Percentiles rank a stretch among this genome's conserved stretches.
phyloP scores from a whole-genome alignment of 2,329 filamentous ascomycete species.

The Diaporthe capsici region DNA sequence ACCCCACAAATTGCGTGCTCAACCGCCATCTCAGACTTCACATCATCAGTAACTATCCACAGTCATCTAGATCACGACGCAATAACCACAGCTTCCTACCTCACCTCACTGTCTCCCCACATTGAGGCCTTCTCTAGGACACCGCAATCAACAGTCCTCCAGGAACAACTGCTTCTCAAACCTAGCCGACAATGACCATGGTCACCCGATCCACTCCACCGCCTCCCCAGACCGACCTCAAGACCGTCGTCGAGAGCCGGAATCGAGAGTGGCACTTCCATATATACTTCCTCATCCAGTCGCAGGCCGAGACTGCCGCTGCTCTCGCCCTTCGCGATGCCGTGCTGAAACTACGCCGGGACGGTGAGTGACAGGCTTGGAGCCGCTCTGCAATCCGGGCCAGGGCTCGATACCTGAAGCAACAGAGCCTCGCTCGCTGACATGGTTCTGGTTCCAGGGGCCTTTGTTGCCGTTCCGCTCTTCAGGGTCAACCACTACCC shows the following conservation, averaged over 20 bases:
- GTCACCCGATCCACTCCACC: slow-evolving; percentile 42
- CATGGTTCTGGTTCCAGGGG: slow-evolving; percentile 43
- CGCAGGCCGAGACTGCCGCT: slow-evolving; percentile 49
- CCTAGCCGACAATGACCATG: slow-evolving; percentile 36
- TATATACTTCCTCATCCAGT: slow-evolving; percentile 53
- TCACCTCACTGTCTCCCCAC: too few species aligned
- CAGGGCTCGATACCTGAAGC: not conserved
- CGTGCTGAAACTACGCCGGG: slow-evolving; percentile 50
- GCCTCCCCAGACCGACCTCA: slow-evolving; percentile 47
- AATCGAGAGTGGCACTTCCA: slow-evolving; percentile 54
- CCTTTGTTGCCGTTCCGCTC: slow-evolving; percentile 52
- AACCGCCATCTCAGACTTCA: not conserved
- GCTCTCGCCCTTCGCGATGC: slow-evolving; percentile 52
- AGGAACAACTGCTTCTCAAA: too few species aligned
- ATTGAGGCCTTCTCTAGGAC: too few species aligned
- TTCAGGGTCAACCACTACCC: slow-evolving; percentile 51
- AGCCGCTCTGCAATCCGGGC: too few species aligned
- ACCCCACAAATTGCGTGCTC: slow-evolving; percentile 38
- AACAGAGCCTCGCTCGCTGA: not conserved
- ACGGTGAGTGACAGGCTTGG: slow-evolving; percentile 44
- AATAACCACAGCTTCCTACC: not conserved
- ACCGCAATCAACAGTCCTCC: fast-evolving
- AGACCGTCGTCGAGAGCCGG: slow-evolving; percentile 49
- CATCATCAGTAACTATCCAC: not conserved
- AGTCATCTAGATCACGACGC: not conserved